Conservation (phyloP, 805 yeast genomes). For the Pichia scutulata region DNA sequence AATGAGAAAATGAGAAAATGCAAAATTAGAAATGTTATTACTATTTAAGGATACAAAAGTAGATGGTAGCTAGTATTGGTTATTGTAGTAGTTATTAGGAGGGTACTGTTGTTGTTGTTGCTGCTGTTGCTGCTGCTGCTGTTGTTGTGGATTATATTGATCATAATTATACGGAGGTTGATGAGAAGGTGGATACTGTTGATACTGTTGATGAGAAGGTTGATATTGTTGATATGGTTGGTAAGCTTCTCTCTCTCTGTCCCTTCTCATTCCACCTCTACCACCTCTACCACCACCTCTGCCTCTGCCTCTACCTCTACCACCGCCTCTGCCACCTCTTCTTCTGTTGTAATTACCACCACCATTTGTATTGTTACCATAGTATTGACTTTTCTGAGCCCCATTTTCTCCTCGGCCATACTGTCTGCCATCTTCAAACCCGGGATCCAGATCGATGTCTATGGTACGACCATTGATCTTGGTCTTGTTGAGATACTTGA, state of each 20-base stretch:
- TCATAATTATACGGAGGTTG: background rate
- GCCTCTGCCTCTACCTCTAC: constrained; percentile 3
- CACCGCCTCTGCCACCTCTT: constrained; percentile 18
- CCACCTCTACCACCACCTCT: constrained; percentile 23
- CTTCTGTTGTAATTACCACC: constrained; percentile 14
- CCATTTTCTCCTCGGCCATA: constrained; percentile 91
- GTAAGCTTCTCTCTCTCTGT: background rate
- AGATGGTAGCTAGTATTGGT: no score
- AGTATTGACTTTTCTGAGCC: constrained; percentile 51
- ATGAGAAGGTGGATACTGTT: background rate
- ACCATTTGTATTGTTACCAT: constrained; percentile 6
- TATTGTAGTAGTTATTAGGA: no score
- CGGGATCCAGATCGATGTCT: constrained; percentile 91
- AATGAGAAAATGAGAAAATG: no score
- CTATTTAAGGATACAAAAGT: no score
- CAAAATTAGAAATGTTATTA: no score
- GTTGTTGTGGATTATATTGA: no score
- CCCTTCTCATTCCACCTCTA: background rate
- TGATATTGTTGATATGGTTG: background rate
- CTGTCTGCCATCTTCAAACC: constrained; percentile 91
- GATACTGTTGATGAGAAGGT: background rate
- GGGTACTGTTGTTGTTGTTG: no score
- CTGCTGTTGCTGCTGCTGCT: no score
- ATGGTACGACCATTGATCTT: constrained; percentile 75
- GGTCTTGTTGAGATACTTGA: constrained; percentile 75